Evolutionary conservation across 345 rosid genomes (phyloP), one percentile per base, ranked within the genome.

Genomic region (Populus pruinosa): DNA sequence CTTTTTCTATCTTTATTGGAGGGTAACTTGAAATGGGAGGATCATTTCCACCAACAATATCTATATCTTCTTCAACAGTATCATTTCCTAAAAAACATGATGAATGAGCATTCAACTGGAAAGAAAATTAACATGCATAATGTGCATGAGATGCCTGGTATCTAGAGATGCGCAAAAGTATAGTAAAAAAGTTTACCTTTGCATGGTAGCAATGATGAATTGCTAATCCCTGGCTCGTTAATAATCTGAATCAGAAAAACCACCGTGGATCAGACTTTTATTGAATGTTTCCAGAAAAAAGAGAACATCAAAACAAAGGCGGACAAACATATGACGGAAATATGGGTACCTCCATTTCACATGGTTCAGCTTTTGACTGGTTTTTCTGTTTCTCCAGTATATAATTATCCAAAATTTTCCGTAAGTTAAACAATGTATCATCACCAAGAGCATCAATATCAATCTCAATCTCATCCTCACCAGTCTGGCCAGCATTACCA

Each of bases 401-500:
- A 88, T 85, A 87, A 79, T 87, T 90, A 83, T 93, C 99, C 70
- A 95, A 71, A 82, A 93, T 91, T 84, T 88, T 87, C 75, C 91
- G 82, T 72, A 95, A 78, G 76, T 70, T 83, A 73, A 91, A 92
- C 90, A 93, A 82, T 35, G 88, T 87, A 72, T 87, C 94, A 80
- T 89, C 86, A 64, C 89, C 83, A 16, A 93, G 91, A 47, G 91
- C 85, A 79, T 87, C 89, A 70, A 95, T 87, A 83, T 95, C 98
- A 78, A 95, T 89, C 89, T 92, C 98, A 81, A 95, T 90, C 87
- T 93, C 99, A 72, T 84, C 91, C 73, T 93, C 98, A 9, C 81
- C 84, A 23, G 84, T 80, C 80, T 86, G 93, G 62, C 82, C 92
- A 41, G 81, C 90, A 84, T 70, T 50, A 71, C 74, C 73, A 77